Evolutionary conservation across 257 asterid genomes (phyloP).

Genomic region (Echites panduratus): DNA sequence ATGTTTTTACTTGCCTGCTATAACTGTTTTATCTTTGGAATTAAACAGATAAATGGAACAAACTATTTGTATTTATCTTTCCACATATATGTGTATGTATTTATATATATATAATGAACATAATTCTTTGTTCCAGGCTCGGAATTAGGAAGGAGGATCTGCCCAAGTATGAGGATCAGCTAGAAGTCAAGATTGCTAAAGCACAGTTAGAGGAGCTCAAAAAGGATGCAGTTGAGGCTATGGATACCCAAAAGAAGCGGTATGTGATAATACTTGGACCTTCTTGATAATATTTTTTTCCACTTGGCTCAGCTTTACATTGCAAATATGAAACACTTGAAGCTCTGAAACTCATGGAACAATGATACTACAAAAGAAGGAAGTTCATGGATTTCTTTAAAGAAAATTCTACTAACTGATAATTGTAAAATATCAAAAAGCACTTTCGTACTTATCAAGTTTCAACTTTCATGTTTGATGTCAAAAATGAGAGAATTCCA

Average conservation of each 20-base stretch:
- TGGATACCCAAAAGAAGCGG: conserved; percentile 86
- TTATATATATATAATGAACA: neutral
- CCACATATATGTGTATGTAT: neutral
- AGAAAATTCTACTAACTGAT: neutral
- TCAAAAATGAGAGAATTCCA: no score
- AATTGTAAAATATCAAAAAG: neutral
- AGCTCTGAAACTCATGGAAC: neutral
- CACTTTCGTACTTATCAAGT: neutral
- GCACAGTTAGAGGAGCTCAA: conserved; percentile 34
- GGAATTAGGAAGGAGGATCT: conserved; percentile 10
- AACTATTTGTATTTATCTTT: neutral
- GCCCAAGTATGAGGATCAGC: conserved; percentile 12
- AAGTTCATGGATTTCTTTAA: neutral
- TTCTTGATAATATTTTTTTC: neutral
- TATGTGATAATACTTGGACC: conserved; percentile 17
- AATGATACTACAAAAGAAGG: no score
- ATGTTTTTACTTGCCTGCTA: neutral
- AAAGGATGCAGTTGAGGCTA: conserved; percentile 77
- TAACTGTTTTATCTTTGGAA: neutral
- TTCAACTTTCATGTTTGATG: no score
- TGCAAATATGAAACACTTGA: neutral
- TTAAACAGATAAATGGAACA: neutral
- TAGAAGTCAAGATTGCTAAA: conserved; percentile 14
- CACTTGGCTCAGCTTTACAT: neutral
- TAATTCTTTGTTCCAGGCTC: neutral